These are phyloP conservation scores for Closterium sp. DNA, from an alignment of 139 green algal species.

Conservation along the genomic window DNA sequence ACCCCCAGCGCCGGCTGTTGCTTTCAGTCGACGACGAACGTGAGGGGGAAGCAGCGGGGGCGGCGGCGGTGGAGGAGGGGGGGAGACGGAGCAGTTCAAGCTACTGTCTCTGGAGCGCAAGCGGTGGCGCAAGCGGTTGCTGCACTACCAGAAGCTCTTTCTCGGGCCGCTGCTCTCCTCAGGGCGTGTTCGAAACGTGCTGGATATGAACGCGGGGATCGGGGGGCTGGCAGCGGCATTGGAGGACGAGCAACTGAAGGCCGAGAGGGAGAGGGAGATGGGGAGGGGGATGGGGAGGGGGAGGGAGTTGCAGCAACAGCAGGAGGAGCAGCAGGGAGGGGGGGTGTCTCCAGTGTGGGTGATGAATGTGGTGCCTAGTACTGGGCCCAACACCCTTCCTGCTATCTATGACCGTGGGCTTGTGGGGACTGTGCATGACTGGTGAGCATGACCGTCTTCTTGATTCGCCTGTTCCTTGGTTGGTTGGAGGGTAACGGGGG, in stretches of 20 bases:
- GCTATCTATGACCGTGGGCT: constrained; percentile 31
- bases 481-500: not conserved
- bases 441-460: not conserved
- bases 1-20: not conserved
- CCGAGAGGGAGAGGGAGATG: not conserved
- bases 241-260: not conserved
- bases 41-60: not conserved
- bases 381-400: constrained; percentile 7
- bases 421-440: constrained; percentile 21
- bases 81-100: not conserved
- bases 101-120: not conserved
- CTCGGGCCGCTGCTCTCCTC: not conserved
- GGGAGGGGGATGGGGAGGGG: not conserved
- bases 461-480: not conserved
- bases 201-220: constrained; percentile 6
- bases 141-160: not conserved
- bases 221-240: not conserved
- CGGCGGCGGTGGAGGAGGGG: not conserved
- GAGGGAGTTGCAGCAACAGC: not conserved
- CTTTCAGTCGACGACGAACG: not conserved
- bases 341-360: constrained; percentile 9
- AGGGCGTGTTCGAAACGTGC: not conserved
- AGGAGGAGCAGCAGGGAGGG: not conserved
- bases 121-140: not conserved
- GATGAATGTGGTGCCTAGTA: constrained; percentile 31